Base-by-base conservation (phyloP, 2,329 filamentous ascomycete species). In the Colletotrichum ledebouriae region DNA sequence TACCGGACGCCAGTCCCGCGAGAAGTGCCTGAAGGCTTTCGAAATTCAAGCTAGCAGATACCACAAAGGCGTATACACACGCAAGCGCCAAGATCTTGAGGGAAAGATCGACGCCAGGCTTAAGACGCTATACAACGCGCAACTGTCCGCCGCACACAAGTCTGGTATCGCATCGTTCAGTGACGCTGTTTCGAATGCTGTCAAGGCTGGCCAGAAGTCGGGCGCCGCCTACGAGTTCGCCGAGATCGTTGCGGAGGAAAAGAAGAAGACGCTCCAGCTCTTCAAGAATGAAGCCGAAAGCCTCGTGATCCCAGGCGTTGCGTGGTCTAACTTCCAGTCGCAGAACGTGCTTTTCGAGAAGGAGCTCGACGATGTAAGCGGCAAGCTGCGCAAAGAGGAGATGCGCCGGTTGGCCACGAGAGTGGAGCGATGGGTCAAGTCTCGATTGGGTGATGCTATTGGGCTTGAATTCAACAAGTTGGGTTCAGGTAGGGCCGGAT, bases 401-500 rank as follows among this genome's bases (percentile, higher is more conserved):
- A 97, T 99, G 94, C 90, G 95, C 70, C 90, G 96, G 22, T 83
- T 99, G 71, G 94, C 96, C 2, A 96, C 91, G 37, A 89, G 96
- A 20, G 92, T 98, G 25, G 96, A 99, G 81, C 89, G 95, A 73
- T 98, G 94, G 93, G 94, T 99, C 71, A 91, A 92, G 75, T 94
- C 93, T 66, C 90, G 94, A 53, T 86, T 99, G 39, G 90, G 90
- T 39, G 96, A 99, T 77, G 93, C 93, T 15, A 86, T 98, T 49
- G 94, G 95, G 13, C 82, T 98, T 17, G 94, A 98, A 76, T 98
- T 99, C 86, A 98, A 97, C 82, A 96, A 94, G 77, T 88, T 98
- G 56, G 95, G 95, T 4, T 96, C 94, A 41, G 94, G 94, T 13
- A 89, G 94, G 74, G 93, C 89, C 61, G 94, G 94, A 7, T 88